Conservation (phyloP, 1,284 basidiomycete species). For the Cryptococcus depauperatus region DNA sequence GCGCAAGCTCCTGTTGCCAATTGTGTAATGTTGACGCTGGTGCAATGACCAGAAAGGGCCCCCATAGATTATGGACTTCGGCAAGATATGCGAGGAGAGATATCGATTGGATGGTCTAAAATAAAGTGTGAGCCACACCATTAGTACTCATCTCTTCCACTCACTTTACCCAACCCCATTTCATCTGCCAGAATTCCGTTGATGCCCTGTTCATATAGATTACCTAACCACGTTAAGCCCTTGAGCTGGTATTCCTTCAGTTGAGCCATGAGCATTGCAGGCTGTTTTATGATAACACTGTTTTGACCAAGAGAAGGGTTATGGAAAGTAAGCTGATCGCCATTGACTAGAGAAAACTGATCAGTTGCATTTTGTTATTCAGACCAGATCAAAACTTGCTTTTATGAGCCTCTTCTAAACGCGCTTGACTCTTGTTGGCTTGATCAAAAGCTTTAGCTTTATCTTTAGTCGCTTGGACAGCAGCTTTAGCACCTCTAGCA, state of each 20-base stretch:
- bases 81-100: conserved; percentile 94
- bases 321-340: conserved; percentile 96
- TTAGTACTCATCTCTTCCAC: conserved; percentile 9
- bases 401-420: no score
- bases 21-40: conserved; percentile 97
- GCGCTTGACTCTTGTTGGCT: conserved; percentile 46
- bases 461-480: conserved; percentile 69
- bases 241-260: conserved; percentile 99
- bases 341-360: conserved; percentile 76
- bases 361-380: no score
- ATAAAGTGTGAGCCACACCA: neutral
- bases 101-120: conserved; percentile 98
- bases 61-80: conserved; percentile 98
- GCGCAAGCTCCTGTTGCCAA: conserved; percentile 97
- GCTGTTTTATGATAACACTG: conserved; percentile 78
- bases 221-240: conserved; percentile 96
- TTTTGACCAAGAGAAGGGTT: conserved; percentile 92
- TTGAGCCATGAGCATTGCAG: conserved; percentile 92
- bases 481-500: conserved; percentile 80
- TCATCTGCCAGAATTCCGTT: conserved; percentile 97
- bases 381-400: no score
- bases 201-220: conserved; percentile 97
- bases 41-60: conserved; percentile 98
- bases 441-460: conserved; percentile 80
- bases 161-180: conserved; percentile 91